These are phyloP conservation scores for Lepiota venenata DNA, from an alignment of 768 basidiomycete genomes.

Conservation along the genomic window DNA sequence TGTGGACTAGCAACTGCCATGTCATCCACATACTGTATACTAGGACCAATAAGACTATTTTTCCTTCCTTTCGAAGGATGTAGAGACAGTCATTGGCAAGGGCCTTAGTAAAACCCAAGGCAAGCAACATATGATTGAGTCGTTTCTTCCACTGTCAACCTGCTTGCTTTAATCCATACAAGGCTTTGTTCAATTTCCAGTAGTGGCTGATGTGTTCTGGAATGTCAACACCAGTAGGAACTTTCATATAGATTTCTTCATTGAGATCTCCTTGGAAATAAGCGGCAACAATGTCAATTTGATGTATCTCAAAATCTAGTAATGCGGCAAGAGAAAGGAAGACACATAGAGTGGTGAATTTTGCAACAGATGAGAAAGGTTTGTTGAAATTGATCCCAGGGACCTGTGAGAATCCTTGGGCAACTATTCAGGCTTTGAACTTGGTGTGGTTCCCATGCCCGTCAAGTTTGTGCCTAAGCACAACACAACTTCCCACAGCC, in stretches of 20 bases:
- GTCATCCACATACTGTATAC: conserved; percentile 17
- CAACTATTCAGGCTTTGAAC: conserved; percentile 22
- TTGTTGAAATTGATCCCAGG: conserved; percentile 32
- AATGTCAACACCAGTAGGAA: conserved; percentile 15
- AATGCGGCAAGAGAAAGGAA: conserved; percentile 8
- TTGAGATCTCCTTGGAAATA: conserved; percentile 24
- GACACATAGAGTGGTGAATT: conserved; percentile 17
- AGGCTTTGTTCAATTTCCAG: conserved; percentile 1
- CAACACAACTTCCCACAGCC: conserved; percentile 17
- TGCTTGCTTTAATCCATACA: conserved; percentile 34
- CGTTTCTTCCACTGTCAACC: conserved; percentile 25
- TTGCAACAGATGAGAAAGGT: conserved; percentile 25
- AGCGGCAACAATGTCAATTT: conserved; percentile 19
- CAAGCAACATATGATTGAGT: conserved; percentile 9
- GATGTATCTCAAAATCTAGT: conserved; percentile 11
- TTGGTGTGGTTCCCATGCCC: conserved; percentile 16
- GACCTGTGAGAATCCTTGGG: conserved; percentile 22
- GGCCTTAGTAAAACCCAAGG: conserved; percentile 10
- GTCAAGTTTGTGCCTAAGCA: conserved; percentile 21
- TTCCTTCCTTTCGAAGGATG: conserved; percentile 16
- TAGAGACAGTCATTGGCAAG: conserved; percentile 10
- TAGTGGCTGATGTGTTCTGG: conserved; percentile 1
- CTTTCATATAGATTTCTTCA: conserved; percentile 24
- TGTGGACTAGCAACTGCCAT: too few species aligned
- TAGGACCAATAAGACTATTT: conserved; percentile 22